A percentile compares a stretch with the other conserved stretches of the same genome.
Conservation (phyloP, 495 filamentous ascomycete species). For the Staphylotrichum tortipilum region DNA sequence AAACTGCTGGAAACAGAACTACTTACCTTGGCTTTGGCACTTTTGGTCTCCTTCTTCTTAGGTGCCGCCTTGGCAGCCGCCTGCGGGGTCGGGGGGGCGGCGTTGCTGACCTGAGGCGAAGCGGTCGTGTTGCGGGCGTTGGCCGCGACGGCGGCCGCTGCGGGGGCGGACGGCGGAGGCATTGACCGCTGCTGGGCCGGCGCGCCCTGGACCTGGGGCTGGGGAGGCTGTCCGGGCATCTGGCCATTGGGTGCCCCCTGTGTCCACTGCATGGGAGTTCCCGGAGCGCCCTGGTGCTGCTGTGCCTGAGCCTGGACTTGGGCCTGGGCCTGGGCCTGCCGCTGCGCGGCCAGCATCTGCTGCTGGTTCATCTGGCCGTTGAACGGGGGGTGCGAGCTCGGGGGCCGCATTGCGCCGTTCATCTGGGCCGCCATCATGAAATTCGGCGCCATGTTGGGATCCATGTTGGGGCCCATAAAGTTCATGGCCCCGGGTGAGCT, state of each 20-base stretch:
- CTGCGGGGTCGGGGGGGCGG: slow-evolving; percentile 81
- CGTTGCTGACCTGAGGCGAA: slow-evolving; percentile 65
- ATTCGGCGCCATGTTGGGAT: slow-evolving; percentile 33
- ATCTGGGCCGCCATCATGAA: slow-evolving; percentile 45
- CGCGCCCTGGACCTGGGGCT: slow-evolving; percentile 57
- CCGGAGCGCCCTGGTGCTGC: slow-evolving; percentile 27
- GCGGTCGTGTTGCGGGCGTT: slow-evolving; percentile 58
- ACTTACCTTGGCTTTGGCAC: slow-evolving; percentile 70
- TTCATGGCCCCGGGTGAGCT: slow-evolving; percentile 77
- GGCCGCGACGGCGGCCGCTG: slow-evolving; percentile 42
- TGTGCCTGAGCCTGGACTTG: too few species aligned
- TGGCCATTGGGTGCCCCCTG: slow-evolving; percentile 54
- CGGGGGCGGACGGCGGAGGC: slow-evolving; percentile 82
- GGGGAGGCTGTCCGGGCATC: slow-evolving; percentile 52
- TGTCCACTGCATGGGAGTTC: slow-evolving; percentile 46
- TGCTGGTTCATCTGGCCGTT: slow-evolving; percentile 54
- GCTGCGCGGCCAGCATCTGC: slow-evolving; percentile 27
- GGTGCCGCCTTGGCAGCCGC: slow-evolving; percentile 68
- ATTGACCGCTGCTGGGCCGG: slow-evolving; percentile 66
- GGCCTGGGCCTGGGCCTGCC: slow-evolving; percentile 30
- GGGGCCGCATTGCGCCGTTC: slow-evolving; percentile 74
- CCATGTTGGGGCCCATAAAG: slow-evolving; percentile 60
- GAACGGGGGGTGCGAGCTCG: slow-evolving; percentile 75
- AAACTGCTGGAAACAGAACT: too few species aligned
- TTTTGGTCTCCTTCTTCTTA: slow-evolving; percentile 76